Evolutionary conservation across 345 rosid species (phyloP).

Genomic region (Salix exigua): DNA sequence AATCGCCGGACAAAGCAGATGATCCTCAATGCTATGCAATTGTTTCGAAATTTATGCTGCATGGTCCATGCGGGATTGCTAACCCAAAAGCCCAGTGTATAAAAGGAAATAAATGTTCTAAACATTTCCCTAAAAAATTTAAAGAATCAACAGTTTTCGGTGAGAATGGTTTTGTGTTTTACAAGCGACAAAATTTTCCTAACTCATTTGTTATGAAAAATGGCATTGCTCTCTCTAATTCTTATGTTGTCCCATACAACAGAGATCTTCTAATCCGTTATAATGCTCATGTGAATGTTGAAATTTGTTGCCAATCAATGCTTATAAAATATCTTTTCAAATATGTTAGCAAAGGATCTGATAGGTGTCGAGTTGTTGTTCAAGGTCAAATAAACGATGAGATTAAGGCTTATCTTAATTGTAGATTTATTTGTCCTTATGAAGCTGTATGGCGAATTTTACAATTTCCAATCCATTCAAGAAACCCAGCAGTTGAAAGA

Average conservation of each 20-base stretch:
- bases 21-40: no score
- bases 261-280: not conserved
- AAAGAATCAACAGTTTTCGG: not conserved
- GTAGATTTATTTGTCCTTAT: not conserved
- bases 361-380: not conserved
- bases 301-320: not conserved
- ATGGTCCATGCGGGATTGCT: no score
- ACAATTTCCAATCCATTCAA: not conserved
- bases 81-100: not conserved
- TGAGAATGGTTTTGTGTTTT: not conserved
- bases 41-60: no score
- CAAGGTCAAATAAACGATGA: not conserved
- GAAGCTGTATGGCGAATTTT: not conserved
- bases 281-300: not conserved
- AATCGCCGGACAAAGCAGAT: no score
- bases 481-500: not conserved
- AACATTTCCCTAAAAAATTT: not conserved
- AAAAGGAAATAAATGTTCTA: not conserved
- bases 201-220: not conserved
- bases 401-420: not conserved
- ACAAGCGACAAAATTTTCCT: not conserved
- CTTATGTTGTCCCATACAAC: not conserved
- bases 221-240: not conserved
- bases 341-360: not conserved
- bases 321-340: not conserved